These are phyloP conservation scores for Diplodia scrobiculata DNA, from an alignment of 2,329 filamentous ascomycete genomes.

Conservation along the genomic window DNA sequence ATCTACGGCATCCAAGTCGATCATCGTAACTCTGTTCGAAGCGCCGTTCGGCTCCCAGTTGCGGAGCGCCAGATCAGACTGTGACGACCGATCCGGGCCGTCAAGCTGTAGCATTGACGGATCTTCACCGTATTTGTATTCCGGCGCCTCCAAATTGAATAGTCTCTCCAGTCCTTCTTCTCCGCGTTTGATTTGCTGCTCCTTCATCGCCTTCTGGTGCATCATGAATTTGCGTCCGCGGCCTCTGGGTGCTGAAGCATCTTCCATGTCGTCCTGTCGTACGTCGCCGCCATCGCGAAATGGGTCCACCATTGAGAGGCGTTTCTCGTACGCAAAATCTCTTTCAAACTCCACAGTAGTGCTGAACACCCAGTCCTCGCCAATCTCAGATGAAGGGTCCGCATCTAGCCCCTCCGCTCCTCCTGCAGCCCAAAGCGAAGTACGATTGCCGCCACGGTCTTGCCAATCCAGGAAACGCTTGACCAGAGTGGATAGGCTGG, in stretches of 20 bases:
- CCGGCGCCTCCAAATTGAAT: slow-evolving; percentile 58
- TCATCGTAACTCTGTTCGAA: slow-evolving; percentile 54
- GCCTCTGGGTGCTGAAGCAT: slow-evolving; percentile 6
- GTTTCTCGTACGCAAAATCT: slow-evolving; percentile 51
- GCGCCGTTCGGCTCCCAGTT: slow-evolving; percentile 46
- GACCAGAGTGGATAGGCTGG: slow-evolving; percentile 65
- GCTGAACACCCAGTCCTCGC: slow-evolving; percentile 67
- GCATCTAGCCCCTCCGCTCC: slow-evolving; percentile 61
- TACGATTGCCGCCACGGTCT: slow-evolving; percentile 68
- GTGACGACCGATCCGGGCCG: slow-evolving; percentile 32
- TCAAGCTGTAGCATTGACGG: background rate
- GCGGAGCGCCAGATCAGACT: slow-evolving; percentile 56
- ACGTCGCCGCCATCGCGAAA: slow-evolving; percentile 34
- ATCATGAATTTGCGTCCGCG: slow-evolving; percentile 31
- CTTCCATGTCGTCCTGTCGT: background rate
- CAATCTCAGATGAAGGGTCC: slow-evolving; percentile 44
- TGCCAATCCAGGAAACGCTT: slow-evolving; percentile 76
- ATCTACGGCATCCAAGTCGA: slow-evolving; percentile 61
- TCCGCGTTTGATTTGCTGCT: slow-evolving; percentile 60
- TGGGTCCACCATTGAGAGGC: slow-evolving; percentile 52
- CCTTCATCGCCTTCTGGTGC: slow-evolving; percentile 56
- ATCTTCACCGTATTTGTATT: slow-evolving; percentile 57
- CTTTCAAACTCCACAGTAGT: slow-evolving; percentile 63
- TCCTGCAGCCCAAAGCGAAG: slow-evolving; percentile 61
- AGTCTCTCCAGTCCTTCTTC: slow-evolving; percentile 59